phyloP scores from a whole-genome alignment of 805 yeast species.

The Suhomyces kilbournensis region DNA sequence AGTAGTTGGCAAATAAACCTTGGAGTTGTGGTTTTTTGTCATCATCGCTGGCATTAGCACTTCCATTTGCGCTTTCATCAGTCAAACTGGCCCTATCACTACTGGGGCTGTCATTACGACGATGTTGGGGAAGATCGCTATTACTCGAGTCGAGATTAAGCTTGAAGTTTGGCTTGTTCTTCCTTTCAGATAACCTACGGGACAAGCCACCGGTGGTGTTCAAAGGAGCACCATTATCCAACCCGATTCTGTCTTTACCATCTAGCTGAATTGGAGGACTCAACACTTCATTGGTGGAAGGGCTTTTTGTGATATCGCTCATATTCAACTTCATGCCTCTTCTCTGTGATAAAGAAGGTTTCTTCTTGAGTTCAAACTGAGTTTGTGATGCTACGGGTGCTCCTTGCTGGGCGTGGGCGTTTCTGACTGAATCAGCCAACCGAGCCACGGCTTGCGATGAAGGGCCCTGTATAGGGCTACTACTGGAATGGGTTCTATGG shows the following conservation, averaged over 20 bases:
- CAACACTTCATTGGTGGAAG: slow-evolving; percentile 1
- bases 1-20: slow-evolving; percentile 77
- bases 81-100: neutral
- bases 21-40: slow-evolving; percentile 36
- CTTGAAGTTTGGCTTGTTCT: slow-evolving; percentile 38
- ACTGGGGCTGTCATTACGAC: slow-evolving; percentile 1
- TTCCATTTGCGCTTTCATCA: neutral
- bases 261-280: slow-evolving; percentile 1
- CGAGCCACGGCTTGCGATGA: slow-evolving; percentile 1
- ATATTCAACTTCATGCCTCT: slow-evolving; percentile 53
- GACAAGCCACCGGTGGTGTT: slow-evolving; percentile 34
- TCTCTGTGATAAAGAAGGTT: slow-evolving; percentile 50
- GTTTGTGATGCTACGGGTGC: neutral
- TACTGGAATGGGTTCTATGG: neutral
- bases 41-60: neutral
- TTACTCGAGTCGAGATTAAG: slow-evolving; percentile 25
- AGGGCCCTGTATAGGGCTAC: neutral
- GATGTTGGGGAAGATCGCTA: slow-evolving; percentile 10
- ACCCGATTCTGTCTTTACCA: neutral
- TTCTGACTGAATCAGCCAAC: slow-evolving; percentile 3
- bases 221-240: neutral
- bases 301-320: slow-evolving; percentile 16
- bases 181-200: slow-evolving; percentile 37
- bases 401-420: neutral
- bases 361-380: slow-evolving; percentile 20